Evolutionary conservation across 202 grass and related monocot genomes (phyloP), one percentile per base, ranked within the genome.

Genomic region (Digitaria exilis): DNA sequence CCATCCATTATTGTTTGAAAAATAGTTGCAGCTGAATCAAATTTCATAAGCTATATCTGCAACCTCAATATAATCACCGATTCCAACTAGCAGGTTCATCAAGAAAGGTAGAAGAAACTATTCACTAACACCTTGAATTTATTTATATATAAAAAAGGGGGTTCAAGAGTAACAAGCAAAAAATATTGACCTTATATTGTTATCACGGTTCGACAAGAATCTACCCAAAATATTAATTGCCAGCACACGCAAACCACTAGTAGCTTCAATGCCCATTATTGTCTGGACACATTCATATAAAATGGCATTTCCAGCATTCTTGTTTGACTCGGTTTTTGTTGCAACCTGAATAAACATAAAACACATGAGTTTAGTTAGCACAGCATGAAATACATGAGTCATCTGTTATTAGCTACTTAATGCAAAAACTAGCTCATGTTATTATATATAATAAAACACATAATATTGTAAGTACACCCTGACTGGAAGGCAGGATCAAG

Each of bases 191-290:
- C 96, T 98, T 84, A 98, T 98, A 81, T 98, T 98, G 68, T 98
- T 98, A 77, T 98, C 96, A 69, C 96, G 92, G 51, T 98, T 98
- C 31, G 92, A 98, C 80, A 98, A 90, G 83, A 98, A 98, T 91
- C 89, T 95, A 52, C 96, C 95, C 82, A 98, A 89, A 87, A 98
- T 98, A 87, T 98, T 98, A 66, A 98, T 98, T 43, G 92, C 95
- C 70, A 98, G 88, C n/a, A 98, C 90, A 84, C 95, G 88, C 69
- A 98, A 66, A 85, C 95, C 95, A 71, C 90, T 95, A 37, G 88
- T 95, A 60, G 90, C 95, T 93, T 98, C 95, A 37, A 98, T 93
- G 17, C 92, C 90, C 96, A 98, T 98, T 84, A 98, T 98, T 49
- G 96, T 93, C 85, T 98, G 90, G 81, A 93, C 96, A 84, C 96